A percentile compares a stretch with the other conserved stretches of the same genome.
phyloP scores from a whole-genome alignment of 345 rosid genomes.

The Linum lewisii region DNA sequence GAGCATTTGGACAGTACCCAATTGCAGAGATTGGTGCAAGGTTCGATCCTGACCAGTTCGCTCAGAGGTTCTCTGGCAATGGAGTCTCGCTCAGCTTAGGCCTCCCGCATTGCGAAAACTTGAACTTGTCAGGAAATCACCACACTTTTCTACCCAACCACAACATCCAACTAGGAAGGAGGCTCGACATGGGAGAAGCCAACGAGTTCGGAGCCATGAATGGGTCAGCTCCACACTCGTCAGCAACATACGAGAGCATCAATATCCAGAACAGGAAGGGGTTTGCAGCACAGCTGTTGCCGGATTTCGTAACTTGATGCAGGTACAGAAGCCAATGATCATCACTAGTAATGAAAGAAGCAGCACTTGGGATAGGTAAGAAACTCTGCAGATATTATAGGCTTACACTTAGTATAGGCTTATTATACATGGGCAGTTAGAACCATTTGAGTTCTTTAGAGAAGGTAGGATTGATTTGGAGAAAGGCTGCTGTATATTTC shows the following conservation, averaged over 20 bases:
- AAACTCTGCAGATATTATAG: slow-evolving; percentile 4
- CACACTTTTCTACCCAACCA: slow-evolving; percentile 70
- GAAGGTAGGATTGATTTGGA: slow-evolving; percentile 53
- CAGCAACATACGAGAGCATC: slow-evolving; percentile 65
- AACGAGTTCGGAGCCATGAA: slow-evolving; percentile 49
- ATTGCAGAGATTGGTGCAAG: slow-evolving; percentile 64
- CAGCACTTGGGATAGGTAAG: slow-evolving; percentile 1
- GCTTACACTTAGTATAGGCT: slow-evolving; percentile 37
- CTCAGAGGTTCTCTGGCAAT: slow-evolving; percentile 66
- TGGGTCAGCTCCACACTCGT: slow-evolving; percentile 45
- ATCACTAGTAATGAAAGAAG: neutral
- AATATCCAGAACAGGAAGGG: slow-evolving; percentile 77
- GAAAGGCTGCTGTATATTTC: slow-evolving; percentile 66
- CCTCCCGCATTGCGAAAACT: slow-evolving; percentile 80
- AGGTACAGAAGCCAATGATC: neutral
- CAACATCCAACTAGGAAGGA: slow-evolving; percentile 66
- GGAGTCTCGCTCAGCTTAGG: slow-evolving; percentile 92
- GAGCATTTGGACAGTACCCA: slow-evolving; percentile 85
- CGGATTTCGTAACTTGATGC: slow-evolving; percentile 78
- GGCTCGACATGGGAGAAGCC: slow-evolving; percentile 58
- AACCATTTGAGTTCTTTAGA: slow-evolving; percentile 46
- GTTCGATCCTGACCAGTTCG: slow-evolving; percentile 61
- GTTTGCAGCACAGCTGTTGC: slow-evolving; percentile 76
- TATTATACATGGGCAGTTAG: slow-evolving; percentile 45
- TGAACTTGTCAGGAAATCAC: slow-evolving; percentile 60